Base-by-base conservation (phyloP, 352 stramenopile species). In the Globisporangium polare region DNA sequence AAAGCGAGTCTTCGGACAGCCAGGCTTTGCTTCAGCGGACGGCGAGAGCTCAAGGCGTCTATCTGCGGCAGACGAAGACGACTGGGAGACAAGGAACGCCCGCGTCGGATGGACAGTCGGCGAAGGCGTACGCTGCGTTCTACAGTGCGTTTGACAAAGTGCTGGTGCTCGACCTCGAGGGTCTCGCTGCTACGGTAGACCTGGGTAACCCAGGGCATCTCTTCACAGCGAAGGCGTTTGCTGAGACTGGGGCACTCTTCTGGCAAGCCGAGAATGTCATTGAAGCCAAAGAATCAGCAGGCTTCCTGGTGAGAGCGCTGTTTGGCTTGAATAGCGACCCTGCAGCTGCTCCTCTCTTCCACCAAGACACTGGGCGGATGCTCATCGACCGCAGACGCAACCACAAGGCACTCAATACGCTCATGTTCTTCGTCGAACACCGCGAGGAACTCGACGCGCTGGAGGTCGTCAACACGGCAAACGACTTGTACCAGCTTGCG, bases 361-460 rank as follows among this genome's bases (percentile, higher is more conserved):
- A 89, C 53, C 82, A 92, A 60, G 80, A 89, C 55, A 85, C 70
- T n/a, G 80, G 76, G 0, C 80, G 87, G 20, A 63, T 92, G 35
- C 54, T 92, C n/a, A 75, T 92, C n/a, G 66, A 92, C 60, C 73
- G 80, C 0, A 61, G 47, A 5, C 66, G 61, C 1, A 73, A 86
- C 53, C 29, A 49, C 6, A 53, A 56, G 9, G 79, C 82, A 5
- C 59, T 91, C 46, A 77, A 86, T 17, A 63, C 73, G 13, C 67
- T 91, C 31, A 77, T 88, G 70, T 87, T 81, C 58, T 89, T 84
- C 57, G 69, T 63, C 0, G 70, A 70, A 20, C 60, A 76, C 12
- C 73, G 71, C 1, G 41, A 50, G 12, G 51, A 81, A 5, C 67
- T 78, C n/a, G 75, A 86, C 27, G 43, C 65, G 5, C 58, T 89